Conservation (phyloP, 768 basidiomycete genomes). For the Hortiboletus campestris region DNA sequence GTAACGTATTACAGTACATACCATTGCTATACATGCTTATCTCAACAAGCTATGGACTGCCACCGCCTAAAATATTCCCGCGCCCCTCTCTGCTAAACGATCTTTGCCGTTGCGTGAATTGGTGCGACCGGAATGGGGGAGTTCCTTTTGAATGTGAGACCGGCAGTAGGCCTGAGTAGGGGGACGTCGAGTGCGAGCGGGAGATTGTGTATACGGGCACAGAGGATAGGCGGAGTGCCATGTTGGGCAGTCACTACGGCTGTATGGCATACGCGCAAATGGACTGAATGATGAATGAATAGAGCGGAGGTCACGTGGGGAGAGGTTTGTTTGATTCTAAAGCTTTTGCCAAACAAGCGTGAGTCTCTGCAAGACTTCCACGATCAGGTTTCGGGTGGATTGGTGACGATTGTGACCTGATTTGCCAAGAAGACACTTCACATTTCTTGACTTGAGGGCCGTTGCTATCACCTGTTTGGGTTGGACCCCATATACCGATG, state of each 20-base stretch:
- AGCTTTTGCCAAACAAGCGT: constrained; percentile 22
- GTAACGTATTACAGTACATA: neutral
- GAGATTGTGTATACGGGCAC: constrained; percentile 8
- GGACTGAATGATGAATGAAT: neutral
- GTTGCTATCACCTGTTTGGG: no score
- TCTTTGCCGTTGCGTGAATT: no score
- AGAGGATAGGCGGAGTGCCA: constrained; percentile 15
- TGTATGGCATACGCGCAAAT: neutral
- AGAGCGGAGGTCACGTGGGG: neutral
- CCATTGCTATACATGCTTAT: neutral
- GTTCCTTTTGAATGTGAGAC: constrained; percentile 77
- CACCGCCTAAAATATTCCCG: no score
- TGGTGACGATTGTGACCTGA: no score
- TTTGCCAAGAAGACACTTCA: no score
- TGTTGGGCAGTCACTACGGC: constrained; percentile 1
- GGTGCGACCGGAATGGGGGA: constrained; percentile 39
- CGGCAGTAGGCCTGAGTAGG: constrained; percentile 86
- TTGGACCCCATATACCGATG: neutral
- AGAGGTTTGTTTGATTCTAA: constrained; percentile 17
- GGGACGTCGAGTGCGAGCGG: constrained; percentile 62
- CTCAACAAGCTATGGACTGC: no score
- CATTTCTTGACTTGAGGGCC: no score
- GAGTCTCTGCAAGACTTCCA: no score
- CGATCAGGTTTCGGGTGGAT: no score
- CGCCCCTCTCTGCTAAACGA: no score